Base-by-base conservation (phyloP, 2,329 filamentous ascomycete species). In the Scedosporium boydii region DNA sequence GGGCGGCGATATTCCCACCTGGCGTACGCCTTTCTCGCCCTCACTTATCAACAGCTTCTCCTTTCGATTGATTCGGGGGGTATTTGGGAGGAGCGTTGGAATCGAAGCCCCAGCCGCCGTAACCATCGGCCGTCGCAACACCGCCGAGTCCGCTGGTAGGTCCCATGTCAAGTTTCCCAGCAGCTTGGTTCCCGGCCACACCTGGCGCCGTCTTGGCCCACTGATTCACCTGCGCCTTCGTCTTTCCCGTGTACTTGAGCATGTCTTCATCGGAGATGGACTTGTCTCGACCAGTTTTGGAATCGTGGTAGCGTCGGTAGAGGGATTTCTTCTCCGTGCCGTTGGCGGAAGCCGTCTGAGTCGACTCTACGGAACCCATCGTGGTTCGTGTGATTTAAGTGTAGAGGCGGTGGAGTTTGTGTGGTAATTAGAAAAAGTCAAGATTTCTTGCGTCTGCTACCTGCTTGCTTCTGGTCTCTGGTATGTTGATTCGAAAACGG, bases 231-330 rank as follows among this genome's bases (percentile, higher is more conserved):
- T 72, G 64, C 0, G 58, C 67, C 14, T 66, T 67, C 26, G 67
- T 66, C 67, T 72, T 77, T 67, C 76, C 76, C 41, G 75, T 77
- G 70, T 77, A 76, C 64, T 76, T 76, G 29, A 69, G 59, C 29
- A 78, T 66, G 64, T 77, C 75, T 10, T 74, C 74, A 63, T 78
- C 75, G 64, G 70, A 73, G 56, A 75, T 70, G 23, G 68, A 53
- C n/a, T 46, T 63, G 51, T 63, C 29, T 34, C 66, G 64, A 56
- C 69, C 66, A 44, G 67, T 68, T 65, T 75, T 75, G 51, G 69
- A 68, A 56, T 71, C 70, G 59, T 72, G 69, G 63, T 67, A 70
- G 62, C 71, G 69, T 41, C 69, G 67, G 66, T 72, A 75, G 34
- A 75, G 64, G 6, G 70, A 70, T 61, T 68, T 70, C 26, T 73